Conservation (phyloP, 2,329 filamentous ascomycete genomes). For the Catunica adiposa region DNA sequence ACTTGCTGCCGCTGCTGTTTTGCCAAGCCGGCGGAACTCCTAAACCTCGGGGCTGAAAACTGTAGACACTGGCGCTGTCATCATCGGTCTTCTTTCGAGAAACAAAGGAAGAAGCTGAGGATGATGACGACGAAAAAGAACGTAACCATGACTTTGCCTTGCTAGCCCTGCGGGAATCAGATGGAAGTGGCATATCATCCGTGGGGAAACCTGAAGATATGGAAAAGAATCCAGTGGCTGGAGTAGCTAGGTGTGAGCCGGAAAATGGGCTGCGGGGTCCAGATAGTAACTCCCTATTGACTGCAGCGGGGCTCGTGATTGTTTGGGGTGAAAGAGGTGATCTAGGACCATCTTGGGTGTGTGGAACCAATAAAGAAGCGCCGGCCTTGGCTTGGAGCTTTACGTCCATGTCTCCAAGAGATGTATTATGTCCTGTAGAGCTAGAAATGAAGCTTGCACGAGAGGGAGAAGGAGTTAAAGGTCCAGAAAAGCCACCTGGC, state of each 20-base stretch:
- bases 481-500: neutral
- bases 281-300: neutral
- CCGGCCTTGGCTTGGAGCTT: conserved; percentile 4
- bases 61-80: neutral
- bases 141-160: conserved; percentile 4
- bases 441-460: conserved; percentile 1
- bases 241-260: conserved; percentile 1
- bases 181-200: neutral
- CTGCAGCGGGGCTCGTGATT: neutral
- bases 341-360: neutral
- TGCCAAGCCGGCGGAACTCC: conserved; percentile 5
- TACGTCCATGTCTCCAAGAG: conserved; percentile 1
- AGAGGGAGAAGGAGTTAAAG: neutral
- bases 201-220: neutral
- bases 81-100: neutral
- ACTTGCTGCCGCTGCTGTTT: neutral
- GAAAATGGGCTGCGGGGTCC: neutral
- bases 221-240: conserved; percentile 5
- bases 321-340: neutral
- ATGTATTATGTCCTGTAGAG: neutral
- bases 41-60: conserved; percentile 2
- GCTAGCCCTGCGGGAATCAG: neutral
- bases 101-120: neutral
- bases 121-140: neutral
- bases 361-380: neutral